Base-by-base conservation (phyloP, 768 basidiomycete species). In the Termitomyces sp. region DNA sequence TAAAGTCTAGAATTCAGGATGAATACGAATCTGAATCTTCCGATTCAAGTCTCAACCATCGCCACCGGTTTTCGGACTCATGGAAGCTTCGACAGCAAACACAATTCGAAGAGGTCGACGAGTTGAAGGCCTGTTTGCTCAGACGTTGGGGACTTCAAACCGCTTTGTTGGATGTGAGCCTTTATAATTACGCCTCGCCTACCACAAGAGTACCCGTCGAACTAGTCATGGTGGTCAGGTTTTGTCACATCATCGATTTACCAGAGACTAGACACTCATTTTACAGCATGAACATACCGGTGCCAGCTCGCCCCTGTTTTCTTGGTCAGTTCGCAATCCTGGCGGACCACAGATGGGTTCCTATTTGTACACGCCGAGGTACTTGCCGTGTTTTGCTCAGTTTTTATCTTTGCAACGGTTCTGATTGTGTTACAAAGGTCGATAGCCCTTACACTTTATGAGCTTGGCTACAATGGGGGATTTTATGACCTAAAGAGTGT, bases 171-270 rank as follows among this genome's bases (percentile, higher is more conserved):
- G 57, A 60, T 13, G 55, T 54, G 29, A 60, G 64, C 36, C 50
- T 65, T 54, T 51, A 50, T 34, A 3, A n/a, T 4, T 63, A 63
- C 37, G 58, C 47, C 20, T 22, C 10, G n/a, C 15, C 56, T 26
- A 16, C 52, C 18, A 16, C 26, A 12, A 3, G 44, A 4, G 44
- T 50, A 26, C 61, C 61, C 16, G 34, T 61, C 15, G 65, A 64
- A n/a, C 51, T 62, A 29, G 57, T 29, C 6, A 56, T 66, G 29
- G 55, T 59, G 55, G 65, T 64, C 36, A 34, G 61, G 20, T 15
- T 18, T 49, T 47, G 18, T 28, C 8, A 10, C 22, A 39, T 39
- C 33, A 15, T 13, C 24, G 24, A 18, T 36, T 22, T 33, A 44
- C 33, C 16, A 13, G 29, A 3, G 9, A 20, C 47, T 42, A 45